Evolutionary conservation across 345 rosid genomes (phyloP), one percentile per base, ranked within the genome.

Genomic region (Arabis hirsuta): DNA sequence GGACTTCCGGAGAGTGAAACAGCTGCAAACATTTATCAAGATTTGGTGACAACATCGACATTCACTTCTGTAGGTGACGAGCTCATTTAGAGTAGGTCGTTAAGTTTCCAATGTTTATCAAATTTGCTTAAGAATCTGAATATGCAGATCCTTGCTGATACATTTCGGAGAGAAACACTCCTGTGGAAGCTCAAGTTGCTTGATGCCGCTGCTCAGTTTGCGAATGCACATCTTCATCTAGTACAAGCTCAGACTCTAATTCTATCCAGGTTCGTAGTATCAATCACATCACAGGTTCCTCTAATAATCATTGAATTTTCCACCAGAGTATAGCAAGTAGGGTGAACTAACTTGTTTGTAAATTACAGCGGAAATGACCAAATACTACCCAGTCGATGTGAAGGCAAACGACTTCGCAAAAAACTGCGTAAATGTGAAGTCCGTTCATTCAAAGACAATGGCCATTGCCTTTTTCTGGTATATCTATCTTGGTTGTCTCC

Each of bases 381-480:
- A 52, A 62, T 89, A 60, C 71, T 90, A 51, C 92, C 96, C 11
- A 87, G 94, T 78, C 54, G 55, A 77, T 86, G 63, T 63, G 98
- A 94, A 84, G 82, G 88, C 65, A 74, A 73, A 74, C 84, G 87
- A 65, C 87, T 90, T 60, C 73, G 72, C 16, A 62, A 36, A 58
- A 75, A 80, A 42, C 76, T 88, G 62, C 78, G 62, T 47, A 83
- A 77, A 68, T 72, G 90, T 73, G 89, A 82, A 68, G 81, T 54
- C 39, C 94, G 96, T 50, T 73, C n/a, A 29, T 89, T 87, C 65
- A 43, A 73, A 34, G 85, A 83, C 67, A 81, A 72, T 56, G 87
- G 90, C 16, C 98, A 91, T 82, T 89, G 83, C 65, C 86, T 89
- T 54, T 85, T 92, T 81, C 78, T 92, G 92, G 98, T 92, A 79